These are phyloP conservation scores for Nidula microcarpa DNA, from an alignment of 768 basidiomycete species.

Conservation along the genomic window DNA sequence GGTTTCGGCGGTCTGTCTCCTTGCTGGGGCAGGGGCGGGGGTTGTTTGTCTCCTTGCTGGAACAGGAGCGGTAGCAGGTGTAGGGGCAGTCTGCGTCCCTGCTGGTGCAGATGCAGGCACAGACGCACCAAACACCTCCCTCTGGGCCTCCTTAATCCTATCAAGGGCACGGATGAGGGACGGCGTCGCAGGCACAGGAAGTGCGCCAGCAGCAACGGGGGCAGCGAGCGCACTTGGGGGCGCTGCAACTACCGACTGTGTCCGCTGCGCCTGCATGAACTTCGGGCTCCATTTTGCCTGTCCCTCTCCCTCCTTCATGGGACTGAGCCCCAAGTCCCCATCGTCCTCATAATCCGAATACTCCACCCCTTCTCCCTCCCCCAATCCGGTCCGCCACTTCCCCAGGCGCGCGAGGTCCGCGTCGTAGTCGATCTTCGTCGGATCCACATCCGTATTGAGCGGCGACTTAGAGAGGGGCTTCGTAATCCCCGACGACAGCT, in stretches of 20 bases:
- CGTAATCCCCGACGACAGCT: neutral
- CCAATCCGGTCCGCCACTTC: conserved; percentile 21
- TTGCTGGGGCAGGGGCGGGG: too few species aligned
- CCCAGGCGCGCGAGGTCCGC: conserved; percentile 27
- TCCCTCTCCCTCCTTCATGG: conserved; percentile 1
- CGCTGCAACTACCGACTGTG: conserved; percentile 9
- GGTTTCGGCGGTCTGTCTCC: too few species aligned
- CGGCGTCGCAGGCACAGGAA: conserved; percentile 57
- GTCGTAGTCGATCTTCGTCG: conserved; percentile 28
- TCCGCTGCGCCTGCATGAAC: conserved; percentile 29
- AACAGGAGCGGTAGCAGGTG: neutral
- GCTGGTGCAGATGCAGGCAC: neutral
- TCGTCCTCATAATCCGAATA: conserved; percentile 53
- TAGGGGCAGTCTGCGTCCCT: neutral
- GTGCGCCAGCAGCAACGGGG: conserved; percentile 14
- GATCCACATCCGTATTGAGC: neutral
- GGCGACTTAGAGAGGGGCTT: neutral
- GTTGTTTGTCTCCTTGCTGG: neutral
- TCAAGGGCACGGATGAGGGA: conserved; percentile 64
- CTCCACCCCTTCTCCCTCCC: conserved; percentile 23
- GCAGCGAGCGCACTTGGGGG: conserved; percentile 16
- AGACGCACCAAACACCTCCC: conserved; percentile 34
- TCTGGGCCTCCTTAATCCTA: conserved; percentile 53
- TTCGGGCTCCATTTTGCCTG: conserved; percentile 43
- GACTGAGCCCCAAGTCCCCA: conserved; percentile 12